Evolutionary conservation across 441 rosid genomes (phyloP).

Genomic region (Bocquillonia castaneifolia): DNA sequence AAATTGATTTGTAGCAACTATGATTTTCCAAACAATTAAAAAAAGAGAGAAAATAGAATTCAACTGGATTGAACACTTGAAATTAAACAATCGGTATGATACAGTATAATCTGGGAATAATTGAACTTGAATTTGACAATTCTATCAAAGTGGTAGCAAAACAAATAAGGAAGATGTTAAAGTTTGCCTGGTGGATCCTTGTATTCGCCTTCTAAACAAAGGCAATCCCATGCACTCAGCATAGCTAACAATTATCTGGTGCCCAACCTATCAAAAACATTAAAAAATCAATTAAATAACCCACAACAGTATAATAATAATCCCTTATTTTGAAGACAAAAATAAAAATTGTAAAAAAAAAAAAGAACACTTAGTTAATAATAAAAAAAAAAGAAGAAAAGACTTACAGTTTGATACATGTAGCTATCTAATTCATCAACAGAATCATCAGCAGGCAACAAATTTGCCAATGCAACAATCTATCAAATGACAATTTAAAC

Average conservation of each 20-base stretch:
- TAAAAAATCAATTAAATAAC: neutral
- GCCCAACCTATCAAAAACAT: conserved; percentile 63
- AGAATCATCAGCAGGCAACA: conserved; percentile 74
- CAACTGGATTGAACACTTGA: neutral
- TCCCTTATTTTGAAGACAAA: neutral
- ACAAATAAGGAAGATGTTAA: no score
- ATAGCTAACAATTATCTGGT: conserved; percentile 77
- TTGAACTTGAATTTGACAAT: neutral
- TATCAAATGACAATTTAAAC: conserved; percentile 10
- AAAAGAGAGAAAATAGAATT: neutral
- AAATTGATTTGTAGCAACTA: neutral
- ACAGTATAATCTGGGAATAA: no score
- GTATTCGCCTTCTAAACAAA: conserved; percentile 71
- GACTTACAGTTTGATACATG: conserved; percentile 89
- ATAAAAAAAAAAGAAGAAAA: neutral
- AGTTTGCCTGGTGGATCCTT: conserved; percentile 87
- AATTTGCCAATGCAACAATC: conserved; percentile 92
- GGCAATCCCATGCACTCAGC: conserved; percentile 93
- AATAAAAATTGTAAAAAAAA: neutral
- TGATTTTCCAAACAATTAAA: neutral
- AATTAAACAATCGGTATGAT: no score
- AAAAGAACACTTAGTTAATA: neutral
- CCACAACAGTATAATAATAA: neutral
- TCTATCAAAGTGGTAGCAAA: neutral
- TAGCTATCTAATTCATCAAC: conserved; percentile 93